Evolutionary conservation across 768 basidiomycete genomes (phyloP), one percentile per base, ranked within the genome.

Genomic region (Gymnopilus junonius): DNA sequence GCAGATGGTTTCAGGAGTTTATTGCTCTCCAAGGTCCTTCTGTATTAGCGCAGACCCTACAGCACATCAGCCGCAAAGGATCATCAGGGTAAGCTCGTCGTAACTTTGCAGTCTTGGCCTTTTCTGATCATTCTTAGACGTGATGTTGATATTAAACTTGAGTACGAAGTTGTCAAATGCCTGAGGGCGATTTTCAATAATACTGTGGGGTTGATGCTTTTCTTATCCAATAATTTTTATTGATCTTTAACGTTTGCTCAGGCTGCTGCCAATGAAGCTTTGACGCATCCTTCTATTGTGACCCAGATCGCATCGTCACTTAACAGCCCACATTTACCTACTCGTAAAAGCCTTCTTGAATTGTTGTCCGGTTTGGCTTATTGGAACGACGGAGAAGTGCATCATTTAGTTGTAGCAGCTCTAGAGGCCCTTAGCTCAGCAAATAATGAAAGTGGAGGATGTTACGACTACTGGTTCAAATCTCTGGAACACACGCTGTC

Each of bases 401-500:
- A 90, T 55, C 79, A 82, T 54, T 81, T 90, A 27, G 94, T 98
- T 54, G 75, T 96, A 8, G 79, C 85, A 39, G 94, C 88, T 8
- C 80, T 98, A 15, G 91, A 92, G 70, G 79, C 82, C 11, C 83
- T 95, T 37, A 94, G 92, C 72, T 73, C 82, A 25, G 77, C 85
- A 4, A 93, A 93, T 65, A 85, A 85, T 50, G 85, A 85, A 54
- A 77, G 81, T 14, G 80, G 81, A 21, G 85, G 86, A 32, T 85
- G 80, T 57, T 99, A 94, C 73, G 89, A 88, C 64, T 95, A 87
- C 69, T 99, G 95, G 96, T 93, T 99, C 72, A 90, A 88, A 67
- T 90, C 89, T 0, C 79, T 97, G 65, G 91, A 94, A 67, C 77
- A 78, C 27, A 86, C 86, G 2, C 81, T 98, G 17, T 84, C 87